Conservation (phyloP, 371 early-diverging fungal species). For the Batkoa obscura region DNA sequence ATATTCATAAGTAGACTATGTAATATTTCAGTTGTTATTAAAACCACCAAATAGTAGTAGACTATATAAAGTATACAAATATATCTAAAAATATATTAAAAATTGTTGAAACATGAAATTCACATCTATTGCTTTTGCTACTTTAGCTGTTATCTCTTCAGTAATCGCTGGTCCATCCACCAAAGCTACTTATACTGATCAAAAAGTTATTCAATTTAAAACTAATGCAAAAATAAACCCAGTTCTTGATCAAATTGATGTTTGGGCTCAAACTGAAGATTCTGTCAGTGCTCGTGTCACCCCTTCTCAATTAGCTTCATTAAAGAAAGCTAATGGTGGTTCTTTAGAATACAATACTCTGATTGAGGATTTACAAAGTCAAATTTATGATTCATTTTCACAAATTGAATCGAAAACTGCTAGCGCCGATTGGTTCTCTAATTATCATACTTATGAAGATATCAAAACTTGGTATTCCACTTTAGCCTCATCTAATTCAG, state of each 20-base stretch:
- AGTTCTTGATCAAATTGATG: neutral
- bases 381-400: neutral
- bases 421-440: neutral
- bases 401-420: neutral
- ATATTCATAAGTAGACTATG: too few relatives aligned
- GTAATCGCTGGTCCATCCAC: neutral
- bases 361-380: neutral
- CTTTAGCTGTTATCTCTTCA: neutral
- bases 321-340: neutral
- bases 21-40: too few relatives aligned
- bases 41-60: too few relatives aligned
- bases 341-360: neutral
- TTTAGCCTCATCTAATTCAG: neutral
- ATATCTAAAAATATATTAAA: too few relatives aligned
- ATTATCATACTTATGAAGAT: slow-evolving; percentile 4
- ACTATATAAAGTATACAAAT: too few relatives aligned
- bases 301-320: neutral
- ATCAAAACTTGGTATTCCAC: neutral
- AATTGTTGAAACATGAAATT: too few relatives aligned
- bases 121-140: too few relatives aligned
- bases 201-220: neutral
- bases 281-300: slow-evolving; percentile 1
- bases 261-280: neutral
- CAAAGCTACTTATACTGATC: neutral
- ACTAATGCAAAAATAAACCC: neutral